phyloP scores from a whole-genome alignment of 306 rosid species.

The Trifolium repens region DNA sequence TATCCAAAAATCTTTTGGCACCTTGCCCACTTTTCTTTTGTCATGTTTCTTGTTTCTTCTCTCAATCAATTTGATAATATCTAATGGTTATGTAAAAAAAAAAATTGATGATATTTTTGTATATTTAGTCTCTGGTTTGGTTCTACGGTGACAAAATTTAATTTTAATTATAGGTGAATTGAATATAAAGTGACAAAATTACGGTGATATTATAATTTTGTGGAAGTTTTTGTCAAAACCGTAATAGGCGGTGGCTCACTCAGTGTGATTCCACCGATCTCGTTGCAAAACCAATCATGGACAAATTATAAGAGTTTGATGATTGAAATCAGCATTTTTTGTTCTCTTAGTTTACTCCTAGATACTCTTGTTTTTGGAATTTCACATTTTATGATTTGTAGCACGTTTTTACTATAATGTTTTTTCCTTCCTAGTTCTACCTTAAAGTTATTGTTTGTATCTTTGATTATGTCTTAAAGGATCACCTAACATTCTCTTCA shows the following conservation, averaged over 20 bases:
- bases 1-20: conserved; percentile 41
- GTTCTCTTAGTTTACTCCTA: conserved; percentile 6
- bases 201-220: neutral
- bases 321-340: conserved; percentile 24
- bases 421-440: neutral
- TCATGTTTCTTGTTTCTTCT: conserved; percentile 38
- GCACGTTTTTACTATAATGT: neutral
- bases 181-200: neutral
- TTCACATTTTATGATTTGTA: conserved; percentile 21
- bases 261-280: neutral
- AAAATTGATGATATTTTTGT: no score
- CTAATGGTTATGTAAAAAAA: no score
- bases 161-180: neutral
- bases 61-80: neutral
- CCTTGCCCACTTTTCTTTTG: conserved; percentile 35
- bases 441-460: conserved; percentile 4
- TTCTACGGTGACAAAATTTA: neutral
- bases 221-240: neutral
- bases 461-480: conserved; percentile 25
- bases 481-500: conserved; percentile 24
- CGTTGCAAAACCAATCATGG: neutral
- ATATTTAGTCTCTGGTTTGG: neutral
- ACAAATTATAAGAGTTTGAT: neutral
- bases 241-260: neutral
- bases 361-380: conserved; percentile 25